phyloP scores from a whole-genome alignment of 176 grass and related monocot species.

The Urochloa ruziziensis region DNA sequence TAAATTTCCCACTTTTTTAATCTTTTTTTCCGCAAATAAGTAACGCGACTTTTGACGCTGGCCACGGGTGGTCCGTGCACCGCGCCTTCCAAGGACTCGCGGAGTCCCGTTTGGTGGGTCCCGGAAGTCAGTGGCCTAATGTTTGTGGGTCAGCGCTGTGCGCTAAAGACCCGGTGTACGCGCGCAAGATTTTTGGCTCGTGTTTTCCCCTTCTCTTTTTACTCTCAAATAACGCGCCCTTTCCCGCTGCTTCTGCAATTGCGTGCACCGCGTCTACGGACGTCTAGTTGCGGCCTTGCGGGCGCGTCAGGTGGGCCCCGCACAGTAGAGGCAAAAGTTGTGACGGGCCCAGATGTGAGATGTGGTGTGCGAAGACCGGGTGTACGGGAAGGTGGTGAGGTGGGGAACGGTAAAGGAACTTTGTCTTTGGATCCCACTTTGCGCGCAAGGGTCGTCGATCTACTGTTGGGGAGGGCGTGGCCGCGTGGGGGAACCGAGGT shows the following conservation, averaged over 20 bases:
- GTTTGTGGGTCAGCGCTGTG: neutral
- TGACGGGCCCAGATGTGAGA: neutral
- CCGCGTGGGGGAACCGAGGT: neutral
- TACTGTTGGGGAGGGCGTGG: neutral
- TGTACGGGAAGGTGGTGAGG: neutral
- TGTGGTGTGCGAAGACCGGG: neutral
- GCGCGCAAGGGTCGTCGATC: neutral
- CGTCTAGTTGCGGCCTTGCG: neutral
- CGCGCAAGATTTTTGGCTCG: neutral
- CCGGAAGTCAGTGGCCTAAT: fast-evolving
- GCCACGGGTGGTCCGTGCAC: neutral
- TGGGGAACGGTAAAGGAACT: neutral
- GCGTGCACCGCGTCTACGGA: constrained; percentile 25
- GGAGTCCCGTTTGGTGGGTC: neutral
- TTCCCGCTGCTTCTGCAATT: neutral
- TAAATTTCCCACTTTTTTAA: neutral
- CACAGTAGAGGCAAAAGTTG: constrained; percentile 10
- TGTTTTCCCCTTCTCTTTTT: neutral
- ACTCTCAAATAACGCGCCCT: constrained; percentile 18
- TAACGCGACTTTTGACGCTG: neutral
- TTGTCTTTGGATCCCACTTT: constrained; percentile 1
- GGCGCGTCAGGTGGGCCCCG: constrained; percentile 8
- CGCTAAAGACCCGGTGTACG: neutral
- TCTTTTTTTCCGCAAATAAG: neutral
- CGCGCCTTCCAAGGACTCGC: neutral